A percentile compares a stretch with the other conserved stretches of the same genome.
Evolutionary conservation across 371 early-diverging fungal species (phyloP).

Genomic region (Haplosporangium sp.): DNA sequence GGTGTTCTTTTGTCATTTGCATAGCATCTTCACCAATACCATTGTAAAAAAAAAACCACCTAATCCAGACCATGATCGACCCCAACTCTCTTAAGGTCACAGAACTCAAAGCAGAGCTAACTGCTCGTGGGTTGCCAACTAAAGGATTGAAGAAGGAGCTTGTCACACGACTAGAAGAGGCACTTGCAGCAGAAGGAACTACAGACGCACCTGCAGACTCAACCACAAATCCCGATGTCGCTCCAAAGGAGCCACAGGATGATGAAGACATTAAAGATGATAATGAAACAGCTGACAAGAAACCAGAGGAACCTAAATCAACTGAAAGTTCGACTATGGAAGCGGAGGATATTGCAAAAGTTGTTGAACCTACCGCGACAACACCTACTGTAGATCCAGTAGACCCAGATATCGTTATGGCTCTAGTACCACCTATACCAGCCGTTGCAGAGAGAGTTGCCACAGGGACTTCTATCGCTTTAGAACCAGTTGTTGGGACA

Average conservation of each 20-base stretch:
- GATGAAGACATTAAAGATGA: constrained; percentile 17
- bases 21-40: not conserved
- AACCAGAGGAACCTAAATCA: not conserved
- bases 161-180: constrained; percentile 72
- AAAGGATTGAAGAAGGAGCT: constrained; percentile 83
- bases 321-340: constrained; percentile 13
- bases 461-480: not conserved
- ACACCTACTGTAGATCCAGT: constrained; percentile 27
- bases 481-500: constrained; percentile 26
- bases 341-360: constrained; percentile 23
- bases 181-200: constrained; percentile 55
- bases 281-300: constrained; percentile 18
- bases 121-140: constrained; percentile 67
- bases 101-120: constrained; percentile 75
- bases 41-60: not conserved
- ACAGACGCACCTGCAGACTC: constrained; percentile 10
- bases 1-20: not conserved
- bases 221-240: constrained; percentile 35
- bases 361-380: constrained; percentile 15
- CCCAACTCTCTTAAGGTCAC: constrained; percentile 67
- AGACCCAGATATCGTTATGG: constrained; percentile 16
- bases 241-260: constrained; percentile 19
- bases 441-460: constrained; percentile 3
- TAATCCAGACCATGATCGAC: constrained; percentile 30
- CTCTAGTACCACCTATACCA: constrained; percentile 16